Conservation (phyloP, 371 early-diverging fungal genomes). For the Chytridium lagenaria region DNA sequence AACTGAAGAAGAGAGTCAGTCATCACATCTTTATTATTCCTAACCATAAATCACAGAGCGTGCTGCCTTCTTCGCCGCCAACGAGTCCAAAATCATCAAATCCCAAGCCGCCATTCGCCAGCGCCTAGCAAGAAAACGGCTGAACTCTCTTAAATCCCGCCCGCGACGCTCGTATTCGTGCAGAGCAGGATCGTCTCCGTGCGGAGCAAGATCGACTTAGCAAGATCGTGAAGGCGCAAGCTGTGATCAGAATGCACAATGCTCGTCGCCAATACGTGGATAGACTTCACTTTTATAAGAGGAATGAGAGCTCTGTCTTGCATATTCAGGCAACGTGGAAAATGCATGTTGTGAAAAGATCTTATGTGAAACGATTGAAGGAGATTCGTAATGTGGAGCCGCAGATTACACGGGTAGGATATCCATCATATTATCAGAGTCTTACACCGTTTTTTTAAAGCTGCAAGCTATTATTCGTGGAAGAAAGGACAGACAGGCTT, state of each 20-base stretch:
- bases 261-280: constrained; percentile 58
- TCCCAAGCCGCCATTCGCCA: constrained; percentile 56
- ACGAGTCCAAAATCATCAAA: constrained; percentile 54
- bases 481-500: constrained; percentile 63
- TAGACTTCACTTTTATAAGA: constrained; percentile 60
- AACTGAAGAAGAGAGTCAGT: constrained; percentile 46
- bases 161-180: too few relatives aligned
- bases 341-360: constrained; percentile 72
- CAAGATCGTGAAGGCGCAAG: constrained; percentile 42
- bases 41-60: constrained; percentile 32
- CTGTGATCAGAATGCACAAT: constrained; percentile 42
- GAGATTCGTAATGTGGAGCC: constrained; percentile 45
- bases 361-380: constrained; percentile 67
- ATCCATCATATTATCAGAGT: constrained; percentile 3
- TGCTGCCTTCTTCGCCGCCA: constrained; percentile 43
- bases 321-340: constrained; percentile 80
- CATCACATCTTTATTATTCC: neutral
- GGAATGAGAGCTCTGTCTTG: constrained; percentile 72
- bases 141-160: constrained; percentile 2
- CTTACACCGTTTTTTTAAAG: constrained; percentile 45
- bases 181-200: constrained; percentile 17
- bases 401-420: constrained; percentile 48
- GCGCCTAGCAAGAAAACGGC: constrained; percentile 45
- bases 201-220: constrained; percentile 1
- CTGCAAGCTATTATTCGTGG: constrained; percentile 80